Evolutionary conservation across 129 eudicot genomes (phyloP), one percentile per base, ranked within the genome.

Genomic region (Lonicera japonica): DNA sequence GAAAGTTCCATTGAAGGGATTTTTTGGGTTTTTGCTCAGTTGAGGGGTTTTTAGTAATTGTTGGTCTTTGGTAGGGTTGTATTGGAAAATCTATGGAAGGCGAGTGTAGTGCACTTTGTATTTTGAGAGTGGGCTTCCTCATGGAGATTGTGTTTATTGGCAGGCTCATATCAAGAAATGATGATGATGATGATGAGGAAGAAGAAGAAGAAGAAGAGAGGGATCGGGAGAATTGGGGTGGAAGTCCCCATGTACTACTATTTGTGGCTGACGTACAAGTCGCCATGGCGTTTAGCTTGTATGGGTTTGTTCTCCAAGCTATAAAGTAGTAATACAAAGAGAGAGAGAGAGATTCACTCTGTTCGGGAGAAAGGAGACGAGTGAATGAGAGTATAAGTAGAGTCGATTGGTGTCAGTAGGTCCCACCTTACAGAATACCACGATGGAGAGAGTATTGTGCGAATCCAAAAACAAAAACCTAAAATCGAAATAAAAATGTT

Each of bases 301-400:
- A 10, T 38, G 5, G 10, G 43, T 38, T 43, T 43, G 50, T 29
- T 29, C 4, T 29, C 36, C 36, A 29, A 43, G 5, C 3, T 11
- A 6, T 4, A n/a, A 60, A n/a, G 20, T 24, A 60, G 65, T 17
- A 25, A 60, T 51, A 60, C 41, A 60, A 25, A 60, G 51, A 18
- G 21, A n/a, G 51, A 38, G 12, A 41, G 65, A 38, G n/a, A 36
- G 40, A 20, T 20, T 9, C 47, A 25, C 15, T 3, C 16, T 29
- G 34, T 59, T 60, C 29, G 51, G 34, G 29, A 40, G 29, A 12
- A 5, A 39, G 10, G 52, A 1, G 23, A 25, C 11, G 47, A 9
- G 23, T 29, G 47, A 58, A 29, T 29, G 23, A 21, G 48, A 5
- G 22, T 60, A 39, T 60, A 60, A 60, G 38, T 60, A 60, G 65